These are phyloP conservation scores for Zizania palustris DNA, from an alignment of 202 grass and related monocot species.

Conservation along the genomic window DNA sequence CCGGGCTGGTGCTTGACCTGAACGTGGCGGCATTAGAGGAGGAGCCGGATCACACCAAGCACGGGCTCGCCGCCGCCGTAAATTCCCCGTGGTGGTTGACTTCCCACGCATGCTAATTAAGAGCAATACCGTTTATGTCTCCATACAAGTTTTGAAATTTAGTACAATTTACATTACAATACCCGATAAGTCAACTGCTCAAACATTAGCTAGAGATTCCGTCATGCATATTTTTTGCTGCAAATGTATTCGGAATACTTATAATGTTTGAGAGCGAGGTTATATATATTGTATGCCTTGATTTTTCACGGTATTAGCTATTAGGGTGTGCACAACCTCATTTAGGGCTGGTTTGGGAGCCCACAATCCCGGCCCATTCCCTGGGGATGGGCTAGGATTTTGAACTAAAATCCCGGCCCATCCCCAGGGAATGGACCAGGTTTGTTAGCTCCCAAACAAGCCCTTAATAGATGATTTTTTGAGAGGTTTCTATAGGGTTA, in stretches of 20 bases:
- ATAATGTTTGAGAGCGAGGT: slow-evolving; percentile 20
- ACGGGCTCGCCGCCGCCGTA: slow-evolving; percentile 18
- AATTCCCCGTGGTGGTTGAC: slow-evolving; percentile 48
- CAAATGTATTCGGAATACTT: slow-evolving; percentile 32
- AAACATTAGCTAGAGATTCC: slow-evolving; percentile 36
- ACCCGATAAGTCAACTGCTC: slow-evolving; percentile 37
- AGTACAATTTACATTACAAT: slow-evolving; percentile 22
- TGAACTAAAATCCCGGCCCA: no score
- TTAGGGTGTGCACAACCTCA: no score
- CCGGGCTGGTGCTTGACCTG: slow-evolving; percentile 54
- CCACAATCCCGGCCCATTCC: no score
- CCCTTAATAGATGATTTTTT: no score
- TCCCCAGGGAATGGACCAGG: no score
- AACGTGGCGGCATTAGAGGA: slow-evolving; percentile 67
- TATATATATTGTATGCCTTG: slow-evolving; percentile 30
- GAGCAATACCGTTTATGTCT: background rate
- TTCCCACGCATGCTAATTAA: slow-evolving; percentile 15
- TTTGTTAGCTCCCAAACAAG: no score
- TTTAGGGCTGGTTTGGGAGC: no score
- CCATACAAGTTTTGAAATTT: slow-evolving; percentile 32
- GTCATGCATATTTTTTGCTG: slow-evolving; percentile 17
- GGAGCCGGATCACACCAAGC: slow-evolving; percentile 41
- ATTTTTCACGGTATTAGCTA: background rate
- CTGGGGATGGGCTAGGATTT: no score
- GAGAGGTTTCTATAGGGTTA: no score